These are phyloP conservation scores for Xylaria cubensis DNA, from an alignment of 495 filamentous ascomycete species.

Conservation along the genomic window DNA sequence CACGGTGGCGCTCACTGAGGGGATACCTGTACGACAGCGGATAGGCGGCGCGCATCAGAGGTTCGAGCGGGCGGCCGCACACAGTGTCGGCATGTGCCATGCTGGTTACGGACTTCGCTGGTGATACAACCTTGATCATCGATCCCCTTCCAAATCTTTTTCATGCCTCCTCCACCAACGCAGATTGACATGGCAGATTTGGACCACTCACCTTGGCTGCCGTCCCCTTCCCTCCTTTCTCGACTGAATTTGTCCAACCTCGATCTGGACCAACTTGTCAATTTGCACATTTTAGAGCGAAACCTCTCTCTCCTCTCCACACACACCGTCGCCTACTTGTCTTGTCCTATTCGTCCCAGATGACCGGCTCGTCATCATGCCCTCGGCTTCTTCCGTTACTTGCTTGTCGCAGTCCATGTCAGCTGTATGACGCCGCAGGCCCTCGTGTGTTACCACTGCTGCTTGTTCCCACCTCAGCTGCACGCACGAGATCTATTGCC, in stretches of 20 bases:
- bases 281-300: not conserved
- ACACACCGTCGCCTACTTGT: conserved; percentile 3
- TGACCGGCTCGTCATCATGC: conserved; percentile 37
- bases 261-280: not conserved
- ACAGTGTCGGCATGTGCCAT: conserved; percentile 3
- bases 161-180: conserved; percentile 9
- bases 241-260: not conserved
- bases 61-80: not conserved
- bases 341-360: conserved; percentile 29
- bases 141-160: conserved; percentile 26
- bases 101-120: not conserved
- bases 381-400: conserved; percentile 37
- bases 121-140: conserved; percentile 16
- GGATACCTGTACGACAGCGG: conserved; percentile 3
- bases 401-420: conserved; percentile 23
- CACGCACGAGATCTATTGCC: conserved; percentile 3
- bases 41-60: not conserved
- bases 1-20: not conserved
- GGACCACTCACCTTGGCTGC: not conserved
- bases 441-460: conserved; percentile 9
- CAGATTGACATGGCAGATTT: conserved; percentile 10
- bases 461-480: not conserved
- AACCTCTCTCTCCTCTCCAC: not conserved
- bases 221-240: not conserved
- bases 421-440: conserved; percentile 13